A percentile compares a stretch with the other conserved stretches of the same genome.
Evolutionary conservation across 1,139 yeast genomes (phyloP).

Genomic region (Eremothecium gossypii): DNA sequence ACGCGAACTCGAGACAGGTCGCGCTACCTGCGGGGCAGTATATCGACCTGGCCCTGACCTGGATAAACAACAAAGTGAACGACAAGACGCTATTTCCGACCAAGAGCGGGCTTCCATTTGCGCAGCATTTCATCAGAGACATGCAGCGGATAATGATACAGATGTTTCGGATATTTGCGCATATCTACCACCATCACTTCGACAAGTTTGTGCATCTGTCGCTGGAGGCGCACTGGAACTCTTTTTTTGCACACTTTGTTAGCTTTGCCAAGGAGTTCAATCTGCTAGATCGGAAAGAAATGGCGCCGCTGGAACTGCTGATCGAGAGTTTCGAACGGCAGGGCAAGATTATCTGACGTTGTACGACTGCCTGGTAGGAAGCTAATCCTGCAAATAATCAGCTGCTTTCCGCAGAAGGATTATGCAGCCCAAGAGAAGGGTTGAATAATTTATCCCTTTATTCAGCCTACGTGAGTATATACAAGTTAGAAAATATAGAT

Average conservation of each 20-base stretch:
- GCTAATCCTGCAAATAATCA: too few relatives aligned
- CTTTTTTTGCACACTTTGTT: slow-evolving; percentile 92
- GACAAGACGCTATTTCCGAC: slow-evolving; percentile 92
- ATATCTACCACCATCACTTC: slow-evolving; percentile 87
- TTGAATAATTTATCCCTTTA: neutral
- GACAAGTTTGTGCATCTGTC: slow-evolving; percentile 85
- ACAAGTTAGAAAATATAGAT: slow-evolving; percentile 2
- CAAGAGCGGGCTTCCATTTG: slow-evolving; percentile 86
- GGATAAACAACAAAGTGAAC: slow-evolving; percentile 81
- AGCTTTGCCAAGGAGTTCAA: slow-evolving; percentile 80
- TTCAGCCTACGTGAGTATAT: neutral
- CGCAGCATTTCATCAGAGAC: slow-evolving; percentile 73
- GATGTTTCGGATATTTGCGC: slow-evolving; percentile 95
- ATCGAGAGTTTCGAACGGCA: slow-evolving; percentile 75
- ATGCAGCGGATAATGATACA: slow-evolving; percentile 82
- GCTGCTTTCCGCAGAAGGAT: too few relatives aligned
- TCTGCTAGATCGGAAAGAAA: slow-evolving; percentile 66
- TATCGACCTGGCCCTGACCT: slow-evolving; percentile 81
- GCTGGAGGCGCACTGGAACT: slow-evolving; percentile 96
- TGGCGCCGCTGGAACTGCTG: slow-evolving; percentile 68
- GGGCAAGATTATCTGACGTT: slow-evolving; percentile 52
- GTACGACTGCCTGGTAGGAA: too few relatives aligned
- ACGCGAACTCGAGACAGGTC: slow-evolving; percentile 63
- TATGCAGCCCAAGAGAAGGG: too few relatives aligned
- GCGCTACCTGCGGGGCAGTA: slow-evolving; percentile 89